phyloP scores from a whole-genome alignment of 768 basidiomycete genomes.

The Russula lepida region DNA sequence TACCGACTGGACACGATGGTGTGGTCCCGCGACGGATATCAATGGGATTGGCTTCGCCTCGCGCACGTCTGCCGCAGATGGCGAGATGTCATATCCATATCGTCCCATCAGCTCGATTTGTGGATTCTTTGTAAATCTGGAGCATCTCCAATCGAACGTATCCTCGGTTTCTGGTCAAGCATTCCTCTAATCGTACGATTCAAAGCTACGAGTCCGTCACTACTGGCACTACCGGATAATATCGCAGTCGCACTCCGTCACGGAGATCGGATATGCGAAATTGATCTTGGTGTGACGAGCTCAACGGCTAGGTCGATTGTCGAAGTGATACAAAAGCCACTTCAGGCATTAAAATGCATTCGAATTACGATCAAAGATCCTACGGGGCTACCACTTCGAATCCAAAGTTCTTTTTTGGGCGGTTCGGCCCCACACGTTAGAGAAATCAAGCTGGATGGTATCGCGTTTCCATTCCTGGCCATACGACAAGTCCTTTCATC shows the following conservation, averaged over 20 bases:
- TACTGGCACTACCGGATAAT: not conserved
- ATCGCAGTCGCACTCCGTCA: not conserved
- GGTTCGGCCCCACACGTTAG: not conserved
- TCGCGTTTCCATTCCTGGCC: not conserved
- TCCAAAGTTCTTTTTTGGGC: not conserved
- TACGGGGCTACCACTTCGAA: conserved; percentile 27
- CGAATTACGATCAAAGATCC: conserved; percentile 25
- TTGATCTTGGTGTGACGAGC: not conserved
- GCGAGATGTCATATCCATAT: not conserved
- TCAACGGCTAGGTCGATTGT: conserved; percentile 15
- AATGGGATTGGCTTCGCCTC: not conserved
- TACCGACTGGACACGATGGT: not conserved
- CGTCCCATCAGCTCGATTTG: not conserved
- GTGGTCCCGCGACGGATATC: not conserved
- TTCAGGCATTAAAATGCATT: conserved; percentile 6
- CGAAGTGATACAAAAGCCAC: conserved; percentile 26
- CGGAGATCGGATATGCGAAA: not conserved
- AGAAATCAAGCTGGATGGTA: not conserved
- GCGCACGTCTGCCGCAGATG: not conserved
- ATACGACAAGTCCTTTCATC: conserved; percentile 2
- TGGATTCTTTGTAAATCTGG: not conserved
- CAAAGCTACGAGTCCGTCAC: too few relatives aligned
- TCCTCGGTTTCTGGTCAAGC: not conserved
- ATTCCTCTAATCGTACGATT: not conserved
- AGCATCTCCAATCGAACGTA: not conserved